These are phyloP conservation scores for Phanerochaete carnosa DNA, from an alignment of 768 basidiomycete genomes.

Conservation along the genomic window DNA sequence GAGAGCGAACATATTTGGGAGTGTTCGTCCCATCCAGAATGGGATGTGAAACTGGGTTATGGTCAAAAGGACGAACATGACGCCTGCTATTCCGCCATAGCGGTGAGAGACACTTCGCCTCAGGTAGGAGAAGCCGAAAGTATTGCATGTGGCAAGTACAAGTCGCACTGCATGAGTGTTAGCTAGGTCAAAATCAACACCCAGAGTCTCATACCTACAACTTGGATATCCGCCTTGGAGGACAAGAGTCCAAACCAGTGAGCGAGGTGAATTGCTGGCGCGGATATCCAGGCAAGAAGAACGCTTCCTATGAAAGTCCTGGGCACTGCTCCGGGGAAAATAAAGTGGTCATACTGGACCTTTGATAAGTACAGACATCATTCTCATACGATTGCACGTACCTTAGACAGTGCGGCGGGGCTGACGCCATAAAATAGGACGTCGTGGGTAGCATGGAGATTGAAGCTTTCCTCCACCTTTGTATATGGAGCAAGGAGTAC, in stretches of 20 bases:
- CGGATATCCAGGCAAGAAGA: slow-evolving; percentile 56
- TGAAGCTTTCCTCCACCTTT: slow-evolving; percentile 98
- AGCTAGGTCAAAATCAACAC: background rate
- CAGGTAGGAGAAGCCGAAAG: slow-evolving; percentile 57
- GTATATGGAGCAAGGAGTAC: slow-evolving; percentile 83
- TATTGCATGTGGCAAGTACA: slow-evolving; percentile 64
- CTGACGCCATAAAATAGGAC: slow-evolving; percentile 71
- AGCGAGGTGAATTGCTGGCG: slow-evolving; percentile 45
- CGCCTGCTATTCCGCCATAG: slow-evolving; percentile 57
- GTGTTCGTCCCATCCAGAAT: slow-evolving; percentile 90
- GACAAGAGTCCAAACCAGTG: slow-evolving; percentile 38
- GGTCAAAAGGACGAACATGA: slow-evolving; percentile 65
- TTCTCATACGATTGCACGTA: slow-evolving; percentile 29
- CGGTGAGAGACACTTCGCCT: slow-evolving; percentile 57
- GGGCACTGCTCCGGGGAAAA: slow-evolving; percentile 87
- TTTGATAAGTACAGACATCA: background rate
- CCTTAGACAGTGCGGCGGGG: slow-evolving; percentile 40
- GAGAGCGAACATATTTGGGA: slow-evolving; percentile 93
- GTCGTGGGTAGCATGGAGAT: slow-evolving; percentile 89
- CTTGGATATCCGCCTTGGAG: slow-evolving; percentile 67
- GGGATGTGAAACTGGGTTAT: slow-evolving; percentile 86
- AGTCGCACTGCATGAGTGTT: slow-evolving; percentile 56
- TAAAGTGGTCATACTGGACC: slow-evolving; percentile 82
- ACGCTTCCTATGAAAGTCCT: slow-evolving; percentile 82
- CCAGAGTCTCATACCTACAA: slow-evolving; percentile 49